Percentiles rank a stretch among this genome's conserved stretches.
Conservation (phyloP, 169 alveolate genomes). For the Eimeria necatrix region DNA sequence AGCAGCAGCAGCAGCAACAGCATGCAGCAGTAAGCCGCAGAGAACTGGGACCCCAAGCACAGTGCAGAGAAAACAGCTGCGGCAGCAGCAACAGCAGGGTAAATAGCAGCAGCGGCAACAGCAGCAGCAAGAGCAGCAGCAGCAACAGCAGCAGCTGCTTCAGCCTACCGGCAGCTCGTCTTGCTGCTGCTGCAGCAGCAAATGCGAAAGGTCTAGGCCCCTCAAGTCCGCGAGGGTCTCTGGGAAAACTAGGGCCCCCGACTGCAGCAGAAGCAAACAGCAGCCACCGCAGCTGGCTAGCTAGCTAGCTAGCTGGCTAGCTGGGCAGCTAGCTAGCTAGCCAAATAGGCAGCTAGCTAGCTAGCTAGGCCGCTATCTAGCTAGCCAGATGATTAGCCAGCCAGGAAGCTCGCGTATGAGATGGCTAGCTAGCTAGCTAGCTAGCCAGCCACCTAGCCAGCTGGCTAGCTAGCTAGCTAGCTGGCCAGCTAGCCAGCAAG, state of each 20-base stretch:
- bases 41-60: neutral
- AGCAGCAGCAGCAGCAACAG: slow-evolving; percentile 1
- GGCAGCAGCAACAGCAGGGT: too few species aligned
- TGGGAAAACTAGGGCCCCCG: neutral
- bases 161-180: slow-evolving; percentile 28
- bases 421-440: too few species aligned
- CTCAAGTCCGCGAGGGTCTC: neutral
- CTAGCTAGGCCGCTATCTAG: too few species aligned
- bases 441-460: neutral
- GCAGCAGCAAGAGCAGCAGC: neutral
- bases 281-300: too few species aligned
- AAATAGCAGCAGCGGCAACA: neutral
- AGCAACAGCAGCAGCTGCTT: slow-evolving; percentile 16
- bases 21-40: neutral
- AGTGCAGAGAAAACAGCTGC: neutral
- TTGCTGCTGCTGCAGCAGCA: slow-evolving; percentile 39
- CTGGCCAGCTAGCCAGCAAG: too few species aligned
- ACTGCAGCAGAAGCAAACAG: neutral
- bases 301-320: neutral
- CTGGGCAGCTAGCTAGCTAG: neutral
- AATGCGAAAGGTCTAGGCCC: neutral
- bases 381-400: too few species aligned
- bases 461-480: neutral
- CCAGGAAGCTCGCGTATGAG: too few species aligned
- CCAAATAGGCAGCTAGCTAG: neutral